A percentile compares a stretch with the other conserved stretches of the same genome.
Evolutionary conservation across 257 asterid genomes (phyloP).

Genomic region (Petunia secreta): DNA sequence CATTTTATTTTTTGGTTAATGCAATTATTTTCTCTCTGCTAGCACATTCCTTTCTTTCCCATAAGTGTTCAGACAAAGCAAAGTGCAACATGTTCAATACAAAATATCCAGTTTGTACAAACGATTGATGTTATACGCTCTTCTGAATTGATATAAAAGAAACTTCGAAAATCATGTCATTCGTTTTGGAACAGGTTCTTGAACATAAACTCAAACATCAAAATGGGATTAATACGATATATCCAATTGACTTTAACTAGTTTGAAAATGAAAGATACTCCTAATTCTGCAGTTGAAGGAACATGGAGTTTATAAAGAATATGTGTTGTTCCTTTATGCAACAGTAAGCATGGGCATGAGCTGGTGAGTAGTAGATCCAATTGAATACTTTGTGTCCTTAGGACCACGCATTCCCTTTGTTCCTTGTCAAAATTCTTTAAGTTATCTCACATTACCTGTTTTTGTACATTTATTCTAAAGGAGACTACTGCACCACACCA

Average conservation of each 20-base stretch:
- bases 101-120: too few species aligned
- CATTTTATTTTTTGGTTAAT: conserved; percentile 30
- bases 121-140: too few species aligned
- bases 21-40: conserved; percentile 29
- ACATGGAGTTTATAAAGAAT: neutral
- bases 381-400: neutral
- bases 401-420: conserved; percentile 24
- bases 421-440: neutral
- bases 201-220: too few species aligned
- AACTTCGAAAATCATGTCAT: too few species aligned
- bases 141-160: too few species aligned
- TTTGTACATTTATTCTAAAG: conserved; percentile 11
- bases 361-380: conserved; percentile 16
- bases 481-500: neutral
- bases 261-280: too few species aligned
- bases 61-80: too few species aligned
- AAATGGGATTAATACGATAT: too few species aligned
- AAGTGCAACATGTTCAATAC: too few species aligned
- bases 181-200: too few species aligned
- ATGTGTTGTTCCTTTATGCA: neutral
- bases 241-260: too few species aligned
- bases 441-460: neutral
- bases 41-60: neutral
- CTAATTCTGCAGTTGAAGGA: too few species aligned
- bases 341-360: conserved; percentile 9